These are phyloP conservation scores for Paraphysoderma sedebokerense DNA, from an alignment of 371 early-diverging fungal genomes.

Conservation along the genomic window DNA sequence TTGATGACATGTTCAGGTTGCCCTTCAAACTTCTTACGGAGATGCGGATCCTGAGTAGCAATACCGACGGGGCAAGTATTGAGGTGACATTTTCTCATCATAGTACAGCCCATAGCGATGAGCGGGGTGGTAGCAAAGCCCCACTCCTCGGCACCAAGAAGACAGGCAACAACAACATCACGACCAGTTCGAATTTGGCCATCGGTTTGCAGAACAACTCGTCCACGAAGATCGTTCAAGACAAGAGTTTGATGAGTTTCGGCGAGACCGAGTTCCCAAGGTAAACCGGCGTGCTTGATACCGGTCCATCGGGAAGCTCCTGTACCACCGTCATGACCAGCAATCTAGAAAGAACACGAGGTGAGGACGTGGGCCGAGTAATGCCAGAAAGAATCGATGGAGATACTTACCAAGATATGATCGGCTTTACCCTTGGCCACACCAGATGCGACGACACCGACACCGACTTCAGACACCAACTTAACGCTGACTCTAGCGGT, in stretches of 20 bases:
- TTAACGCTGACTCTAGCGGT: conserved; percentile 84
- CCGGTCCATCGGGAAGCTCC: conserved; percentile 95
- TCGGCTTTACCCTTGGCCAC: conserved; percentile 94
- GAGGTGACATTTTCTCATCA: conserved; percentile 85
- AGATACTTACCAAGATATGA: conserved; percentile 86
- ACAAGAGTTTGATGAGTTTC: conserved; percentile 95
- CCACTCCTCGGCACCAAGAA: conserved; percentile 96
- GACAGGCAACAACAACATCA: conserved; percentile 85
- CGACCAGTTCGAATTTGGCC: conserved; percentile 94
- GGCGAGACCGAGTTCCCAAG: conserved; percentile 93
- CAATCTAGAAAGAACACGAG: background rate
- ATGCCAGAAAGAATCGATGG: too few relatives aligned
- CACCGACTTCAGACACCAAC: conserved; percentile 90
- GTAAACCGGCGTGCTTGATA: conserved; percentile 93
- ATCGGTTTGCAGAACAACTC: conserved; percentile 89
- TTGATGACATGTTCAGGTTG: conserved; percentile 89
- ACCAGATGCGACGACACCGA: conserved; percentile 89
- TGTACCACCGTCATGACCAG: conserved; percentile 90
- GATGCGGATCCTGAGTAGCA: conserved; percentile 88
- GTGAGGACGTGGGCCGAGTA: background rate
- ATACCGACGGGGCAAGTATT: conserved; percentile 95
- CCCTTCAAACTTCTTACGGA: conserved; percentile 86
- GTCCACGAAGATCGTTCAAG: conserved; percentile 82
- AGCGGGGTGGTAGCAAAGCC: conserved; percentile 94
- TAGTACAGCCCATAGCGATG: conserved; percentile 91